Evolutionary conservation across 768 basidiomycete species (phyloP).

Genomic region (Pisolithus orientalis): DNA sequence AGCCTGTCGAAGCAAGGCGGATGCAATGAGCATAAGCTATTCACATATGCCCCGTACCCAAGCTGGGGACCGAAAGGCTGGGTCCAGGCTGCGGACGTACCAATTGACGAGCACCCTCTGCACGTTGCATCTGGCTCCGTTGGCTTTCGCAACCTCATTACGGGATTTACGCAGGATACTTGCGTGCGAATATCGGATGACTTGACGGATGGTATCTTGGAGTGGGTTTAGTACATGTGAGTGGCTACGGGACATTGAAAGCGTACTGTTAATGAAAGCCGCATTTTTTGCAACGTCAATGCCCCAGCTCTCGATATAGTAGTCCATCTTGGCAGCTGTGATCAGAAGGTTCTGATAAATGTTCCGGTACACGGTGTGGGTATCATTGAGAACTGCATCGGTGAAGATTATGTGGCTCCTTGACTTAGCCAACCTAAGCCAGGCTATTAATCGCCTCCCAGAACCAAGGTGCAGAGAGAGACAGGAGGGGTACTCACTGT

Average conservation of each 20-base stretch:
- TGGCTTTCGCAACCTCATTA: slow-evolving; percentile 33
- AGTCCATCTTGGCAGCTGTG: slow-evolving; percentile 80
- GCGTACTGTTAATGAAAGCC: slow-evolving; percentile 52
- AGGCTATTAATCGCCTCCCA: slow-evolving; percentile 4
- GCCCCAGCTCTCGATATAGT: slow-evolving; percentile 66
- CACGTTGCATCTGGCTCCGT: slow-evolving; percentile 37
- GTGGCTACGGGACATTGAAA: background rate
- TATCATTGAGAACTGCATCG: slow-evolving; percentile 64
- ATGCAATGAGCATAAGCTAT: slow-evolving; percentile 3
- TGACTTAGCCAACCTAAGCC: slow-evolving; percentile 56
- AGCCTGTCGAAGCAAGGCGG: slow-evolving; percentile 46
- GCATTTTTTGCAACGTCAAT: slow-evolving; percentile 35
- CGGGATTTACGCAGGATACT: slow-evolving; percentile 42
- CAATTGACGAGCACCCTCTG: slow-evolving; percentile 52
- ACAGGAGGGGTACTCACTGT: slow-evolving; percentile 41
- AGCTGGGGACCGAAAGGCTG: background rate
- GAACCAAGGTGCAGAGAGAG: background rate
- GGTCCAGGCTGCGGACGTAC: slow-evolving; percentile 33
- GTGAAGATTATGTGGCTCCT: slow-evolving; percentile 77
- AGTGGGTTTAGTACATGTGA: background rate
- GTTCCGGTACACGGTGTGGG: slow-evolving; percentile 62
- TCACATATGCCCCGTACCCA: background rate
- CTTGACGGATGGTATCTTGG: slow-evolving; percentile 56
- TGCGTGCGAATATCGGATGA: slow-evolving; percentile 51
- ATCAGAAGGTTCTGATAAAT: slow-evolving; percentile 83